Evolutionary conservation across 768 basidiomycete species (phyloP).

Genomic region (Tulasnella sp.): DNA sequence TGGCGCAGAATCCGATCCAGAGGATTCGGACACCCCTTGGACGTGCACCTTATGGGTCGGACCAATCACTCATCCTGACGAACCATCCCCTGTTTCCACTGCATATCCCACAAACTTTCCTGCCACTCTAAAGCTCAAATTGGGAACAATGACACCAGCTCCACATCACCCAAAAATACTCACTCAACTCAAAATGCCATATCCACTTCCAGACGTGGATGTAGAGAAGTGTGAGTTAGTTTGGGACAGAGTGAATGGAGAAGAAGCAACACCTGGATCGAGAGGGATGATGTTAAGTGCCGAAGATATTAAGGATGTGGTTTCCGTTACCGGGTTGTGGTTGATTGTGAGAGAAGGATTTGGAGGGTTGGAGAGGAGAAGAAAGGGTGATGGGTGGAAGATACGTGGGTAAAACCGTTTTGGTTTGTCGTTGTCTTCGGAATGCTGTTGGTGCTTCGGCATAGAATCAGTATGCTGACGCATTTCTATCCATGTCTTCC

Average conservation of each 20-base stretch:
- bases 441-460: too few relatives aligned
- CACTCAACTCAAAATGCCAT: constrained; percentile 80
- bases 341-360: constrained; percentile 85
- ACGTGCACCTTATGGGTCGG: constrained; percentile 49
- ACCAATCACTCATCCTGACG: too few relatives aligned
- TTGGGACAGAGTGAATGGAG: constrained; percentile 1
- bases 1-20: constrained; percentile 83
- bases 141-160: constrained; percentile 78
- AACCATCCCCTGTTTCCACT: too few relatives aligned
- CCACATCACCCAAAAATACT: constrained; percentile 96
- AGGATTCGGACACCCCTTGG: constrained; percentile 96
- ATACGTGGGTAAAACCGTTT: constrained; percentile 47
- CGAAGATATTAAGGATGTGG: constrained; percentile 88
- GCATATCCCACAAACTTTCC: too few relatives aligned
- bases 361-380: constrained; percentile 65
- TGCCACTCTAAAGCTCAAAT: constrained; percentile 39
- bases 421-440: too few relatives aligned
- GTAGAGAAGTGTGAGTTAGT: constrained; percentile 8
- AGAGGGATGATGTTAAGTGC: constrained; percentile 52
- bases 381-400: constrained; percentile 71
- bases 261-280: too few relatives aligned
- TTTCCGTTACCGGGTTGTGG: constrained; percentile 82
- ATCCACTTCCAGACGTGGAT: constrained; percentile 71
- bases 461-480: too few relatives aligned
- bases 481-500: too few relatives aligned